Conservation (phyloP, 495 filamentous ascomycete species). For the Xylaria palmicola region DNA sequence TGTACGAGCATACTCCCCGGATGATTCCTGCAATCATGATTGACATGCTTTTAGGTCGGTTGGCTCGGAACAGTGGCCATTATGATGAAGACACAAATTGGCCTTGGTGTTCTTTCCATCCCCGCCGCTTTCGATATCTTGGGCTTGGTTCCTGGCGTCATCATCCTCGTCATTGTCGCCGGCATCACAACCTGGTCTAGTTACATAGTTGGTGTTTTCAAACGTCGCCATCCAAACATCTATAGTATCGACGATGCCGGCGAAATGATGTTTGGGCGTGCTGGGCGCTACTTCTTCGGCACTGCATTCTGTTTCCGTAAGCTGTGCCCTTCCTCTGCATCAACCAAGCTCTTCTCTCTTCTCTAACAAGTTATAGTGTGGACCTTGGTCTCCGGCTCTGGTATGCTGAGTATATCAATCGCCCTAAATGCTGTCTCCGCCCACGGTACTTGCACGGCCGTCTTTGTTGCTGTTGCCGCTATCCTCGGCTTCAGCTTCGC, state of each 20-base stretch:
- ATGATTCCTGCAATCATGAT: background rate
- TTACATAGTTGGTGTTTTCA: conserved; percentile 1
- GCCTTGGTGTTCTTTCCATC: conserved; percentile 6
- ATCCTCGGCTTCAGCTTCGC: conserved; percentile 41
- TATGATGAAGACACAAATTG: conserved; percentile 7
- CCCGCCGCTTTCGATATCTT: background rate
- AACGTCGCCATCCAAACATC: background rate
- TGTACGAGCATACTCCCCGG: background rate
- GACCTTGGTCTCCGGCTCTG: conserved; percentile 45
- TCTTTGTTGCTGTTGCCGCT: conserved; percentile 35
- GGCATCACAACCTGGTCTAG: conserved; percentile 1
- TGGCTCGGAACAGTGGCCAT: background rate
- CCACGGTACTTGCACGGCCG: conserved; percentile 48
- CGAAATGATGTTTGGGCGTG: background rate
- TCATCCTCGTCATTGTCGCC: background rate
- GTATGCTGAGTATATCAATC: conserved; percentile 51
- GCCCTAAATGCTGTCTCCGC: conserved; percentile 48
- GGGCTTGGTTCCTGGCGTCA: background rate
- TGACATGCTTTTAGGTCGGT: background rate
- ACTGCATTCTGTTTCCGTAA: background rate
- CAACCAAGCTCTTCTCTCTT: background rate
- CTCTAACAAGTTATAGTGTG: conserved; percentile 33
- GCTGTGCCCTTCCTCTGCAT: background rate
- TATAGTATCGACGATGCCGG: conserved; percentile 4
- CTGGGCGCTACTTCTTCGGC: background rate